These are phyloP conservation scores for Meira nashicola DNA, from an alignment of 1,284 basidiomycete species.

Conservation along the genomic window DNA sequence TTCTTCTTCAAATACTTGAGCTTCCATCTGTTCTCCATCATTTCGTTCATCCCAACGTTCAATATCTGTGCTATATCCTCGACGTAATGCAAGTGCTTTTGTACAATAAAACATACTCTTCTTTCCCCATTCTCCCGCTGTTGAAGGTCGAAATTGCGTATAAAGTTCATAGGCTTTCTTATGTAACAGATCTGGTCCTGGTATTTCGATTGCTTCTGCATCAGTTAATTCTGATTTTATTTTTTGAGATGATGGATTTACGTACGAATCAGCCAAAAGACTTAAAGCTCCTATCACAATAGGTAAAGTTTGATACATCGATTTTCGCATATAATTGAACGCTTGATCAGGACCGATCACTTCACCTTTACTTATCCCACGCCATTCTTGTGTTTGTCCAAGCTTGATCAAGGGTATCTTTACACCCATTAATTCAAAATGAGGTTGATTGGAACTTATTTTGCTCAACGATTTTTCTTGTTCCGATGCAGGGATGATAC, in stretches of 20 bases:
- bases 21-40: conserved; percentile 16
- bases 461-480: conserved; percentile 59
- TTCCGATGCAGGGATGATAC: conserved; percentile 58
- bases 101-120: conserved; percentile 37
- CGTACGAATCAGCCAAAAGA: conserved; percentile 44
- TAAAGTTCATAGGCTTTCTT: conserved; percentile 40
- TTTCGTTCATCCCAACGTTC: conserved; percentile 11
- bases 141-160: conserved; percentile 44
- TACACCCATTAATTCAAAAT: conserved; percentile 81
- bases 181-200: conserved; percentile 32
- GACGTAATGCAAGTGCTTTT: conserved; percentile 34
- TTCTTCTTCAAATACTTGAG: background rate
- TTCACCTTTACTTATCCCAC: conserved; percentile 70
- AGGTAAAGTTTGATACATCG: conserved; percentile 47
- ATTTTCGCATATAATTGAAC: conserved; percentile 42
- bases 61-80: conserved; percentile 25
- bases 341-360: conserved; percentile 65
- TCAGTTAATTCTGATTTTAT: background rate
- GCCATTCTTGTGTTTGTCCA: conserved; percentile 63
- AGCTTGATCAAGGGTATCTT: conserved; percentile 80
- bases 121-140: conserved; percentile 50
- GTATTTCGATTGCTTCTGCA: background rate
- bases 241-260: conserved; percentile 13
- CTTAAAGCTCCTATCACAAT: conserved; percentile 42
- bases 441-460: conserved; percentile 69